These are phyloP conservation scores for Pleurotus cornucopiae DNA, from an alignment of 768 basidiomycete species.

Conservation along the genomic window DNA sequence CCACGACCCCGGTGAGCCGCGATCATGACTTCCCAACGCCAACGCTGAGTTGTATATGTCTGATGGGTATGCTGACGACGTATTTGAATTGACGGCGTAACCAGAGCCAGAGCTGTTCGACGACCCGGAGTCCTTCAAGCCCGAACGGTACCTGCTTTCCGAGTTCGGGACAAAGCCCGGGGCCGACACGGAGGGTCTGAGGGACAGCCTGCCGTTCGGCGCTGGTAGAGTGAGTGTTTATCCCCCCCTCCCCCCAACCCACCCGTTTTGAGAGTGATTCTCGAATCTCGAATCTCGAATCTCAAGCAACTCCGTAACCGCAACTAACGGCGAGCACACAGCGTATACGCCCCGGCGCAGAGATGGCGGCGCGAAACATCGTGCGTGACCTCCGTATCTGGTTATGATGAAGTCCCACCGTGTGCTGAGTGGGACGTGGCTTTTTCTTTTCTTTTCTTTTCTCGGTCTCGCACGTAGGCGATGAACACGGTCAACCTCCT, in stretches of 20 bases:
- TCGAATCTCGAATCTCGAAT: too few species aligned
- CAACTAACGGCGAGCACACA: too few species aligned
- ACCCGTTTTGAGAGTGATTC: too few species aligned
- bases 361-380: constrained; percentile 13
- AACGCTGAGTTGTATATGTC: too few species aligned
- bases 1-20: background rate
- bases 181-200: constrained; percentile 10
- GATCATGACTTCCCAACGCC: too few species aligned
- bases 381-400: constrained; percentile 6
- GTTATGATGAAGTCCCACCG: background rate
- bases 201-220: constrained; percentile 13
- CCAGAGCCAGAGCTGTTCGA: constrained; percentile 5
- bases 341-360: constrained; percentile 17
- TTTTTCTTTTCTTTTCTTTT: background rate
- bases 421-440: background rate
- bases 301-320: too few species aligned
- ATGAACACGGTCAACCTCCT: constrained; percentile 22
- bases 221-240: constrained; percentile 12
- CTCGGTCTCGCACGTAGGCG: too few species aligned
- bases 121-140: constrained; percentile 9
- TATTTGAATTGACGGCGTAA: too few species aligned
- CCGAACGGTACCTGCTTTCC: constrained; percentile 12
- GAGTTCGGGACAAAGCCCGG: constrained; percentile 13
- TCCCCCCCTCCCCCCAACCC: background rate
- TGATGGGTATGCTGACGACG: too few species aligned